A percentile compares a stretch with the other conserved stretches of the same genome.
Evolutionary conservation across 2,329 filamentous ascomycete species (phyloP).

Genomic region (Scytalidium sp.): DNA sequence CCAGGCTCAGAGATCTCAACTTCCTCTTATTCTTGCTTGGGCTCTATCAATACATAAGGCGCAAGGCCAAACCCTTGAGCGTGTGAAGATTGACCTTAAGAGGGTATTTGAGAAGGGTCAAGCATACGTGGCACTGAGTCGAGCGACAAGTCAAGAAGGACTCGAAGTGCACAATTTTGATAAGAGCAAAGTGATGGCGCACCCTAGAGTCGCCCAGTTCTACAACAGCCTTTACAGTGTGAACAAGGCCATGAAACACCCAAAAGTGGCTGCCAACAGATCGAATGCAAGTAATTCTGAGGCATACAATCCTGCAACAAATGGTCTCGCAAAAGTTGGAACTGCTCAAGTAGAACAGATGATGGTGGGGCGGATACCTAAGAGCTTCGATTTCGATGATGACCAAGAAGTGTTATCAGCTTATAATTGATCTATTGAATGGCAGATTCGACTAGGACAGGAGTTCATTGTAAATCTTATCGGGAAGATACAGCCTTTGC

Average conservation of each 20-base stretch:
- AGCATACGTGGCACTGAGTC: slow-evolving; percentile 92
- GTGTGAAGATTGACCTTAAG: slow-evolving; percentile 91
- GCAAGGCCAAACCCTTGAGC: slow-evolving; percentile 83
- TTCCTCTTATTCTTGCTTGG: slow-evolving; percentile 93
- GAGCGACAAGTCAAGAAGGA: slow-evolving; percentile 83
- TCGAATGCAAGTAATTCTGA: not conserved
- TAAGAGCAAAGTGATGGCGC: slow-evolving; percentile 88
- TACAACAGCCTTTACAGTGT: slow-evolving; percentile 79
- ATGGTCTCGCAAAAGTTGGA: not conserved
- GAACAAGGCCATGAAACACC: slow-evolving; percentile 44
- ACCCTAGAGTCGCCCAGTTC: slow-evolving; percentile 80
- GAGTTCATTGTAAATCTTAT: not conserved
- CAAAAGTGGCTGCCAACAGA: slow-evolving; percentile 19
- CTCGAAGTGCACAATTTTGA: slow-evolving; percentile 88
- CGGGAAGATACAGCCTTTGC: not conserved
- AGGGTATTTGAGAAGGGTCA: slow-evolving; percentile 96
- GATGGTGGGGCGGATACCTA: slow-evolving; percentile 21
- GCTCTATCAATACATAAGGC: slow-evolving; percentile 97
- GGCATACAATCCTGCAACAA: not conserved
- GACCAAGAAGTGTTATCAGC: slow-evolving; percentile 45
- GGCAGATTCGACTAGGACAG: not conserved
- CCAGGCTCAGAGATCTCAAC: slow-evolving; percentile 78
- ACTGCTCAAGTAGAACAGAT: slow-evolving; percentile 9
- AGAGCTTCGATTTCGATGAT: slow-evolving; percentile 34
- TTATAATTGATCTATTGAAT: slow-evolving; percentile 35